phyloP scores from a whole-genome alignment of 805 yeast species.

The Wickerhamomyces sydowiorum region DNA sequence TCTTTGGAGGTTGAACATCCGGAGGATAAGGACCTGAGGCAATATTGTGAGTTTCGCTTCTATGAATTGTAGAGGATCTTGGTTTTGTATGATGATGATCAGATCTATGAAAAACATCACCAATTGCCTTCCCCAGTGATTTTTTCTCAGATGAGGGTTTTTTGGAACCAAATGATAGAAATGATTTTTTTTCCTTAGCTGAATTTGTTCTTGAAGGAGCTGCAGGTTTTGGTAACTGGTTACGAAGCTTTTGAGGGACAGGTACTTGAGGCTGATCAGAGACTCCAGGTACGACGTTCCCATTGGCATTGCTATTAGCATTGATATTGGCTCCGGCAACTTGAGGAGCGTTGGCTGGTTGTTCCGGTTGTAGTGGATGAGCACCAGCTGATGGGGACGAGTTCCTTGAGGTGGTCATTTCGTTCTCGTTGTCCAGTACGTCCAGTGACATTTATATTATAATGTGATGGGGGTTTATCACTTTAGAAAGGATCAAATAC shows the following conservation, averaged over 20 bases:
- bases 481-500: no score
- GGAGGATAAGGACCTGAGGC: not conserved
- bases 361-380: not conserved
- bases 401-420: not conserved
- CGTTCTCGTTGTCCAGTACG: not conserved
- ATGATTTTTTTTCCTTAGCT: not conserved
- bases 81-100: not conserved
- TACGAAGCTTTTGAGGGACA: not conserved
- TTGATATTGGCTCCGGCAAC: not conserved
- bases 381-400: not conserved
- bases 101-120: not conserved
- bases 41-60: not conserved
- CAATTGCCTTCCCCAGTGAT: not conserved
- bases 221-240: not conserved
- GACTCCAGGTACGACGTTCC: not conserved
- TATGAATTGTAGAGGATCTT: not conserved
- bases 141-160: not conserved
- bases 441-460: not conserved
- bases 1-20: not conserved
- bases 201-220: not conserved
- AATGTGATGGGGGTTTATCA: no score
- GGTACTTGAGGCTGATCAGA: not conserved
- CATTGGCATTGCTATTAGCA: not conserved
- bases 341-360: no score
- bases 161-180: not conserved